A percentile compares a stretch with the other conserved stretches of the same genome.
phyloP scores from a whole-genome alignment of 2,329 filamentous ascomycete genomes.

The Talaromyces sp. region DNA sequence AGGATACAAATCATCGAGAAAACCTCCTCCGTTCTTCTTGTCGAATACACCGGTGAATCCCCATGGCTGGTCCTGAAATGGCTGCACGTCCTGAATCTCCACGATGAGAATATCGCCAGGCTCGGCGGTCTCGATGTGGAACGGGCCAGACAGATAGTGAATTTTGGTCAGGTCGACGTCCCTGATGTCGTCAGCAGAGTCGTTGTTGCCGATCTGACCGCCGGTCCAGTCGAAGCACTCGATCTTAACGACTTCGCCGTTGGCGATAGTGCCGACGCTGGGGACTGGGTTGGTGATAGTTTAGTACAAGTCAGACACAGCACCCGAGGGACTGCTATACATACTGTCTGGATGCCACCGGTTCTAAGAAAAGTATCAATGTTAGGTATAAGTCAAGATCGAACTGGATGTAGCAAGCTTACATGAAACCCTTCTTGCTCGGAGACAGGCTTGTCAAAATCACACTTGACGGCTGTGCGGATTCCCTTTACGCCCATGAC shows the following conservation, averaged over 20 bases:
- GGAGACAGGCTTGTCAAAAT: constrained; percentile 64
- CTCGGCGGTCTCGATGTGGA: constrained; percentile 77
- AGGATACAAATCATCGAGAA: constrained; percentile 81
- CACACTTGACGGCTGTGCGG: constrained; percentile 67
- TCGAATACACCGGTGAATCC: constrained; percentile 83
- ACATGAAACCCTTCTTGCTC: constrained; percentile 69
- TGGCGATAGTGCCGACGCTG: constrained; percentile 64
- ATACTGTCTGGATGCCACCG: constrained; percentile 88
- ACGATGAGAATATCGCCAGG: constrained; percentile 81
- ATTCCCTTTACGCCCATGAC: constrained; percentile 35
- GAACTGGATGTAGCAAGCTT: neutral
- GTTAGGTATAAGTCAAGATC: constrained; percentile 7
- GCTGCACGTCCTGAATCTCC: constrained; percentile 91
- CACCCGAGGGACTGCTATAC: constrained; percentile 16
- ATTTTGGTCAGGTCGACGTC: constrained; percentile 79
- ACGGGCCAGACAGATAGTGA: constrained; percentile 86
- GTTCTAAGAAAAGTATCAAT: constrained; percentile 52
- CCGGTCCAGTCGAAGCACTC: constrained; percentile 78
- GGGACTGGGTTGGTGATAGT: constrained; percentile 57
- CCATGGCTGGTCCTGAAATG: constrained; percentile 79
- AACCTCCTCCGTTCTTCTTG: constrained; percentile 78
- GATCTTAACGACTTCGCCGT: constrained; percentile 86
- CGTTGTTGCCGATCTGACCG: constrained; percentile 83
- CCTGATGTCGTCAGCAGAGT: constrained; percentile 80
- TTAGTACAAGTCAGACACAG: neutral